These are phyloP conservation scores for Termitomyces sp. DNA, from an alignment of 768 basidiomycete genomes.

Conservation along the genomic window DNA sequence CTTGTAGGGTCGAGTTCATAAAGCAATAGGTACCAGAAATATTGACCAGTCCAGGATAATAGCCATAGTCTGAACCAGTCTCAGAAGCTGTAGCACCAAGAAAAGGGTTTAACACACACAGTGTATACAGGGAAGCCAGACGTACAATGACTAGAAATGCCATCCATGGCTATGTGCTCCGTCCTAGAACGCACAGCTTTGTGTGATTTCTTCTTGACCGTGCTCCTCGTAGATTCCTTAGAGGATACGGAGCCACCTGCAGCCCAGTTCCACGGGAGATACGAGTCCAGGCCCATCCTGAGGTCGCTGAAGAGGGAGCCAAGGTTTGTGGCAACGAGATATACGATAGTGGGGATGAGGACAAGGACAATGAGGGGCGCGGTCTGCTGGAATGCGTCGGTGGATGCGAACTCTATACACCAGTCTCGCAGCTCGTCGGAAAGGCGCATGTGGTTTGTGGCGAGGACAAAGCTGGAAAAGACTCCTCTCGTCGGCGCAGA, in stretches of 20 bases:
- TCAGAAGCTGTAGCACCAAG: neutral
- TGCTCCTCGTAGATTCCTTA: constrained; percentile 15
- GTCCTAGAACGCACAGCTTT: constrained; percentile 47
- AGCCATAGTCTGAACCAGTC: constrained; percentile 31
- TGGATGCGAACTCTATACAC: constrained; percentile 35
- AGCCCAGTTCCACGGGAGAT: constrained; percentile 66
- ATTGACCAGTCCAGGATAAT: constrained; percentile 91
- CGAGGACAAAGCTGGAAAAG: constrained; percentile 6
- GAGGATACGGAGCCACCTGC: constrained; percentile 15
- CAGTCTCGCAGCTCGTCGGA: constrained; percentile 34
- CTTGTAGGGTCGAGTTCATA: constrained; percentile 96
- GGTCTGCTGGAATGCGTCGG: constrained; percentile 45
- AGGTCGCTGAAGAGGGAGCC: constrained; percentile 23
- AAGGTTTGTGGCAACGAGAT: constrained; percentile 34
- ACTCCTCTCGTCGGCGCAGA: neutral
- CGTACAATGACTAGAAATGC: constrained; percentile 24
- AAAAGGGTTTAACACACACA: neutral
- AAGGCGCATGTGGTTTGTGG: constrained; percentile 37
- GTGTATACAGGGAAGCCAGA: neutral
- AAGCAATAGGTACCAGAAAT: constrained; percentile 96
- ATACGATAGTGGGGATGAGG: constrained; percentile 44
- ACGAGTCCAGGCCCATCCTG: constrained; percentile 54
- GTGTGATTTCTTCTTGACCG: constrained; percentile 42
- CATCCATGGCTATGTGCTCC: constrained; percentile 50
- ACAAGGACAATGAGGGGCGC: constrained; percentile 54